A percentile compares a stretch with the other conserved stretches of the same genome.
Conservation (phyloP, 2,329 filamentous ascomycete species). For the Torrubiella hemipterigena region DNA sequence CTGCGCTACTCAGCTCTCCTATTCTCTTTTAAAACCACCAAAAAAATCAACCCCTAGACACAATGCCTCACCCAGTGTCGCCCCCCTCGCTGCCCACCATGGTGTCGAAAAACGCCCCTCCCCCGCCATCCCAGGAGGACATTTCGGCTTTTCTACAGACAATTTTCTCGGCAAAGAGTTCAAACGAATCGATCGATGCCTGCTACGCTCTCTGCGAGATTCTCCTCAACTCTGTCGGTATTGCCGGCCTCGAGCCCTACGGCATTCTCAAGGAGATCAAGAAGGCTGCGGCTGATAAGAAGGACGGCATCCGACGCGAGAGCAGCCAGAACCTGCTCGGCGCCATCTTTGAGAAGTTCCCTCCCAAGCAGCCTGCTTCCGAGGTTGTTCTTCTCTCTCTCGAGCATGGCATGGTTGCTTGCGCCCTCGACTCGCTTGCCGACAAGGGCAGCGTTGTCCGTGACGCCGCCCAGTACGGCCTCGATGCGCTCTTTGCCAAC, state of each 20-base stretch:
- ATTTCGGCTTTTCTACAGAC: slow-evolving; percentile 51
- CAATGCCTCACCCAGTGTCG: slow-evolving; percentile 37
- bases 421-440: slow-evolving; percentile 72
- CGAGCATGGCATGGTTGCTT: slow-evolving; percentile 59
- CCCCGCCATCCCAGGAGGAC: slow-evolving; percentile 54
- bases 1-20: neutral
- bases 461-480: slow-evolving; percentile 85
- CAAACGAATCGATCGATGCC: slow-evolving; percentile 55
- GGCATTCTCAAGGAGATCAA: slow-evolving; percentile 43
- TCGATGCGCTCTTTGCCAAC: slow-evolving; percentile 75
- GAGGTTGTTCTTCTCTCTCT: slow-evolving; percentile 77
- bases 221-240: slow-evolving; percentile 41
- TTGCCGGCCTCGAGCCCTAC: slow-evolving; percentile 38
- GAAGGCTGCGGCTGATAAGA: slow-evolving; percentile 85
- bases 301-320: slow-evolving; percentile 74
- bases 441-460: slow-evolving; percentile 85
- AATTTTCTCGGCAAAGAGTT: slow-evolving; percentile 58
- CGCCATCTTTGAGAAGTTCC: slow-evolving; percentile 84
- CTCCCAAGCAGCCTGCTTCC: slow-evolving; percentile 61
- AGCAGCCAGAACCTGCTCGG: slow-evolving; percentile 91
- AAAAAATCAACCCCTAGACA: slow-evolving; percentile 5
- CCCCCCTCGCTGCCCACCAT: slow-evolving; percentile 28
- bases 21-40: too few relatives aligned
- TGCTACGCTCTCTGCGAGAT: slow-evolving; percentile 49
- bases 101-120: slow-evolving; percentile 34